Evolutionary conservation across 2,329 filamentous ascomycete genomes (phyloP), one percentile per base, ranked within the genome.

Genomic region (Colletotrichum camelliae): DNA sequence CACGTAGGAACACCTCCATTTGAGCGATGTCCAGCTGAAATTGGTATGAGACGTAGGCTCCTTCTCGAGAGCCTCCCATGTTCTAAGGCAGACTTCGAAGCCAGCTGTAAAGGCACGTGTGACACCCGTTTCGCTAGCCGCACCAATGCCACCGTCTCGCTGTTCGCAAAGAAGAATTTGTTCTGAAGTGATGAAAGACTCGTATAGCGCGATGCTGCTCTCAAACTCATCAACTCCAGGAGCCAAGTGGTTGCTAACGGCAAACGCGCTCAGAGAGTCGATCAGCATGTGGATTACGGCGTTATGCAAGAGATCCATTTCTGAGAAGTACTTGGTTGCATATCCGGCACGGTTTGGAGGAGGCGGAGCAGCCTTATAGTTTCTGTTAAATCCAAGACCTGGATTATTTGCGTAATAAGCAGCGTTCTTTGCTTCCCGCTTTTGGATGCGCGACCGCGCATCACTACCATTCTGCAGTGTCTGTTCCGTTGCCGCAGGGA

Each of bases 1-100:
- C 43, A 48, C n/a, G 0, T 13, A 21, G 12, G 43, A 48, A n/a
- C 43, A 21, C 6, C 1, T 48, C 43, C 43, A 48, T 2, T 48
- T 21, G n/a, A 21, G 5, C 0, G 43, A 48, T 48, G 43, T 48
- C 43, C 43, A 48, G 18, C n/a, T 48, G n/a, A 4, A 0, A 13
- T 21, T 13, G 5, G 3, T 21, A 13, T 52, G n/a, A 4, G 5
- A 21, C 7, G 10, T 48, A 0, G 10, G 1, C 4, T 52, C 2
- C 0, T 52, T 21, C 1, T 52, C 10, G 2, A 52, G 43, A 7
- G n/a, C 0, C 43, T 52, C 43, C 43, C 43, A 52, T 1, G 3
- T 7, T 13, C n/a, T 4, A 21, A 13, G 43, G 4, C 43, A 52
- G n/a, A 52, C 43, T 4, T 52, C 1, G 0, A 52, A 52, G 0